Conservation (phyloP, 2,329 filamentous ascomycete genomes). For the Diaporthe australafricana region DNA sequence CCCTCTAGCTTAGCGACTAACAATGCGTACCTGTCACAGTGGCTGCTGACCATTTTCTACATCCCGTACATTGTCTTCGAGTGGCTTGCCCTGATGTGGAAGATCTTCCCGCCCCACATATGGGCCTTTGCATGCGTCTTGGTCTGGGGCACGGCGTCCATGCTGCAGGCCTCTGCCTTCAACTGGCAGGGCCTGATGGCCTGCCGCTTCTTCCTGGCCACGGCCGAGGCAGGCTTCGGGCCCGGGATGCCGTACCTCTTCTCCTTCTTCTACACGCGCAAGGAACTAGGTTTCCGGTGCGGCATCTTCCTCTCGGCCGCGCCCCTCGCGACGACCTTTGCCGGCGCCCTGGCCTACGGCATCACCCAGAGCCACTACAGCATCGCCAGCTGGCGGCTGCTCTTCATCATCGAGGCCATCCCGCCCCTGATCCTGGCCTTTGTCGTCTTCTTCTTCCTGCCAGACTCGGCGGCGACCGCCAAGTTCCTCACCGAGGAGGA, state of each 20-base stretch:
- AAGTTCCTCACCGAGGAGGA: conserved; percentile 68
- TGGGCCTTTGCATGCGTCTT: conserved; percentile 45
- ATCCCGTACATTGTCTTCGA: conserved; percentile 58
- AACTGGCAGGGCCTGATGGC: conserved; percentile 52
- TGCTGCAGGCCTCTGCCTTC: conserved; percentile 47
- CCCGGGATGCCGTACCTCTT: conserved; percentile 43
- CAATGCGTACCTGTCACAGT: conserved; percentile 40
- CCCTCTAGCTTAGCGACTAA: conserved; percentile 18
- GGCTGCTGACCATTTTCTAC: conserved; percentile 59
- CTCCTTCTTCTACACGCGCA: conserved; percentile 44
- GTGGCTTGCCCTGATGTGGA: conserved; percentile 56
- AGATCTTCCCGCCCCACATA: conserved; percentile 51
- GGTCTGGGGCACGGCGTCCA: conserved; percentile 46
- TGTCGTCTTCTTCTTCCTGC: conserved; percentile 65
- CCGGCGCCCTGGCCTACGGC: conserved; percentile 71
- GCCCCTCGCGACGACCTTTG: conserved; percentile 75
- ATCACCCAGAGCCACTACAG: conserved; percentile 67
- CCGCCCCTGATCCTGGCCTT: conserved; percentile 67
- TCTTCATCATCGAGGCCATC: conserved; percentile 75
- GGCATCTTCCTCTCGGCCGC: conserved; percentile 78
- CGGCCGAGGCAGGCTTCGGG: conserved; percentile 56
- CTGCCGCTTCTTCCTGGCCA: conserved; percentile 55
- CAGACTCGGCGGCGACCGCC: conserved; percentile 63
- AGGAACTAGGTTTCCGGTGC: conserved; percentile 76
- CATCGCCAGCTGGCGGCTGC: conserved; percentile 72